Conservation (phyloP, 768 basidiomycete genomes). For the Lanmaoa pseudosensibilis region DNA sequence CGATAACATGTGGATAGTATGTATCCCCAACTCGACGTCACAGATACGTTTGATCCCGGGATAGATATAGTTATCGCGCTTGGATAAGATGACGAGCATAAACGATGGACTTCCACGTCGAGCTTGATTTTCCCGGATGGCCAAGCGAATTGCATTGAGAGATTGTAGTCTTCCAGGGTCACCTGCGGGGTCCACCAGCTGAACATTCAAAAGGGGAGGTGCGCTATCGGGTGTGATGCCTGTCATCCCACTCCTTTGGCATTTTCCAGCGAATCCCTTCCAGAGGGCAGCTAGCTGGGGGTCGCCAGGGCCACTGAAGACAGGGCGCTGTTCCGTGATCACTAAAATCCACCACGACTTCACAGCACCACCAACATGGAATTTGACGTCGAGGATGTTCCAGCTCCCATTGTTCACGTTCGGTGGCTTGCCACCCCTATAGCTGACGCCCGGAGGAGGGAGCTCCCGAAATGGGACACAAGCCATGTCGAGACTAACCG, state of each 20-base stretch:
- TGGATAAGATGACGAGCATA: conserved; percentile 68
- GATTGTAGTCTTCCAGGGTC: conserved; percentile 42
- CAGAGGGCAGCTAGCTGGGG: conserved; percentile 42
- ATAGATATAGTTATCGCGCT: conserved; percentile 72
- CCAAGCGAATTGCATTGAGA: conserved; percentile 41
- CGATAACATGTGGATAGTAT: conserved; percentile 72
- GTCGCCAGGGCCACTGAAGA: conserved; percentile 39
- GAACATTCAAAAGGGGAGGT: conserved; percentile 34
- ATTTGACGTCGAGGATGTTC: conserved; percentile 75
- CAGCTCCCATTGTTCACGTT: conserved; percentile 62
- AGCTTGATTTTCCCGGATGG: conserved; percentile 35
- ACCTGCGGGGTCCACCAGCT: neutral
- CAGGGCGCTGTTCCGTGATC: conserved; percentile 48
- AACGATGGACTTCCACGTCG: conserved; percentile 51
- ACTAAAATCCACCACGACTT: conserved; percentile 67
- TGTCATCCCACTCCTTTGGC: conserved; percentile 57
- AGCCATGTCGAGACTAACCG: conserved; percentile 57
- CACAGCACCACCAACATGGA: conserved; percentile 54
- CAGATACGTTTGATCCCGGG: conserved; percentile 78
- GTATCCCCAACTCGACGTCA: conserved; percentile 71
- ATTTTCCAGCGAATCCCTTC: conserved; percentile 54
- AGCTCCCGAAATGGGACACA: conserved; percentile 67
- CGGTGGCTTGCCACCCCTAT: conserved; percentile 44
- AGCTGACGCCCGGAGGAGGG: conserved; percentile 54
- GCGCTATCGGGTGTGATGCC: conserved; percentile 53